Percentiles rank a stretch among this genome's conserved stretches.
phyloP scores from a whole-genome alignment of 2,329 filamentous ascomycete genomes.

The Cryphonectria naterciae region DNA sequence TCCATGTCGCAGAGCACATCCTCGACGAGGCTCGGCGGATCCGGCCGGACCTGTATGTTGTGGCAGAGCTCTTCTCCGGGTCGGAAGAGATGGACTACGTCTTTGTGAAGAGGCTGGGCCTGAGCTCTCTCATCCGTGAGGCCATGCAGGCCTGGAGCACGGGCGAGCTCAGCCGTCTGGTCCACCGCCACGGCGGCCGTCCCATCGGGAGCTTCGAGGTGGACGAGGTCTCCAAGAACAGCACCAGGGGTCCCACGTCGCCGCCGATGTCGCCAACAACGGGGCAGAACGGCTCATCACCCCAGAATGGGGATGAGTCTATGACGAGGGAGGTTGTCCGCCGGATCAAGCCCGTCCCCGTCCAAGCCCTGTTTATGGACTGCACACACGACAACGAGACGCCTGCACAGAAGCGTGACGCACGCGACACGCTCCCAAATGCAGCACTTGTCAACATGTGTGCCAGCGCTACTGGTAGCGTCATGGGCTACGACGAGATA shows the following conservation, averaged over 20 bases:
- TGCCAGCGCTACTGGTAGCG: slow-evolving; percentile 88
- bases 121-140: slow-evolving; percentile 91
- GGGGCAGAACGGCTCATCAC: slow-evolving; percentile 39
- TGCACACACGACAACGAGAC: slow-evolving; percentile 99
- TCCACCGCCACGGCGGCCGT: slow-evolving; percentile 89
- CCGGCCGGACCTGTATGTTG: slow-evolving; percentile 85
- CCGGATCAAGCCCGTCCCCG: slow-evolving; percentile 82
- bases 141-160: slow-evolving; percentile 99
- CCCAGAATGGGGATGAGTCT: slow-evolving; percentile 39
- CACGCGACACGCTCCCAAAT: slow-evolving; percentile 90
- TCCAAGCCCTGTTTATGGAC: slow-evolving; percentile 97
- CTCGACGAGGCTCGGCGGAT: slow-evolving; percentile 90
- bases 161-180: slow-evolving; percentile 85
- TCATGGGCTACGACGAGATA: slow-evolving; percentile 97
- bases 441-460: slow-evolving; percentile 96
- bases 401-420: slow-evolving; percentile 92
- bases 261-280: slow-evolving; percentile 33
- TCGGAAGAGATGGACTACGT: slow-evolving; percentile 95
- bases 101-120: slow-evolving; percentile 89
- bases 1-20: slow-evolving; percentile 93
- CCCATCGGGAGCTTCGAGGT: slow-evolving; percentile 97
- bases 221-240: slow-evolving; percentile 76
- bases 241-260: slow-evolving; percentile 45
- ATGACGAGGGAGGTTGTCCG: slow-evolving; percentile 69
- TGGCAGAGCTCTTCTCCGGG: slow-evolving; percentile 93